Conservation (phyloP, 2,329 filamentous ascomycete species). For the Fusarium protoensiforme region DNA sequence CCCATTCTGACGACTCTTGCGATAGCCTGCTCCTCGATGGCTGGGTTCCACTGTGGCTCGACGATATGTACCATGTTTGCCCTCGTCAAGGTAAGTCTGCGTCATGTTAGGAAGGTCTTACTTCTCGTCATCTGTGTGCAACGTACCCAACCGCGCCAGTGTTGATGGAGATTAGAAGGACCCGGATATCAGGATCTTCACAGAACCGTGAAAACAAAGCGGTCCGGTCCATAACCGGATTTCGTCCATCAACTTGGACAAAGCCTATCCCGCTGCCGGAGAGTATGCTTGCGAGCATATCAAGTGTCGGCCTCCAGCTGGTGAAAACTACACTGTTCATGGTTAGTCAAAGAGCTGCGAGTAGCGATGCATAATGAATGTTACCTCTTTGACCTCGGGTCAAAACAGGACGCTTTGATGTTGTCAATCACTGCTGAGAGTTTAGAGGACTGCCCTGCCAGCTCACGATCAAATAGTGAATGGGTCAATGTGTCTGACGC, state of each 20-base stretch:
- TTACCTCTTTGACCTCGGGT: neutral
- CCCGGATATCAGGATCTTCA: neutral
- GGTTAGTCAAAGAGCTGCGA: rapidly evolving
- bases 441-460: neutral
- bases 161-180: conserved; percentile 17
- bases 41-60: conserved; percentile 28
- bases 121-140: neutral
- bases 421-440: conserved; percentile 2
- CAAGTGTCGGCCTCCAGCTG: neutral
- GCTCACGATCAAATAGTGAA: rapidly evolving
- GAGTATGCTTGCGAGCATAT: neutral
- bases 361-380: rapidly evolving
- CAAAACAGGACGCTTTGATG: neutral
- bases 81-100: conserved; percentile 7
- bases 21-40: conserved; percentile 17
- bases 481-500: rapidly evolving
- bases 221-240: neutral
- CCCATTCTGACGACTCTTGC: conserved; percentile 11
- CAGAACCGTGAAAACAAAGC: neutral
- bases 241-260: neutral
- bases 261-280: neutral
- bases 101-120: neutral
- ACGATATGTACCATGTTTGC: conserved; percentile 15
- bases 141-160: conserved; percentile 19
- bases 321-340: neutral